Conservation (phyloP, 768 basidiomycete species). For the Vararia minispora region DNA sequence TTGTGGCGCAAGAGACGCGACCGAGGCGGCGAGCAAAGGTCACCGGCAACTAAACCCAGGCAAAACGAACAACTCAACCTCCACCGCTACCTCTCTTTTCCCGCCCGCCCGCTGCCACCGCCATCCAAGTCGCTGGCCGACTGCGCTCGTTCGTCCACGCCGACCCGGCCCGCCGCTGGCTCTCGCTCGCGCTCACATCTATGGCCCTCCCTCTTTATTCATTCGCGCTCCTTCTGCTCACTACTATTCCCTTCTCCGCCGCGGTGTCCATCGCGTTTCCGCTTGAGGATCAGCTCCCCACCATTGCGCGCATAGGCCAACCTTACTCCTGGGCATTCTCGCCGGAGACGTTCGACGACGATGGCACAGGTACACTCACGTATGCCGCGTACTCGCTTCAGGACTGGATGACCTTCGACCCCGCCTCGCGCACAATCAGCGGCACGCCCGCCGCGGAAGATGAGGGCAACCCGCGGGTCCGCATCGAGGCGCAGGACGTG, state of each 20-base stretch:
- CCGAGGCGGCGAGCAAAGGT: no score
- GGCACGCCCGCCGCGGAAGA: conserved; percentile 60
- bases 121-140: conserved; percentile 18
- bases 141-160: conserved; percentile 14
- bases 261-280: conserved; percentile 44
- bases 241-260: conserved; percentile 26
- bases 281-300: conserved; percentile 63
- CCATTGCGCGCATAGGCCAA: conserved; percentile 56
- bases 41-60: no score
- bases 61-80: no score
- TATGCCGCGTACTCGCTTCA: conserved; percentile 55
- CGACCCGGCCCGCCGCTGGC: conserved; percentile 6
- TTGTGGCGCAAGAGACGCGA: no score
- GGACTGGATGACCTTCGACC: conserved; percentile 68
- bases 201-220: conserved; percentile 53
- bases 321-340: conserved; percentile 65
- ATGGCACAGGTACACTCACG: conserved; percentile 28
- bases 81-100: no score
- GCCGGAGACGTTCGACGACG: conserved; percentile 48
- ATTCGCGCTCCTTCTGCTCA: conserved; percentile 37
- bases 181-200: conserved; percentile 28
- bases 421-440: conserved; percentile 42
- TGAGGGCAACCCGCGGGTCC: conserved; percentile 50
- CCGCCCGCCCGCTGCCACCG: background rate
- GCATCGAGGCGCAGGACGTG: conserved; percentile 49